A percentile compares a stretch with the other conserved stretches of the same genome.
phyloP scores from a whole-genome alignment of 768 basidiomycete species.

The Phlebiopsis flavidoalba region DNA sequence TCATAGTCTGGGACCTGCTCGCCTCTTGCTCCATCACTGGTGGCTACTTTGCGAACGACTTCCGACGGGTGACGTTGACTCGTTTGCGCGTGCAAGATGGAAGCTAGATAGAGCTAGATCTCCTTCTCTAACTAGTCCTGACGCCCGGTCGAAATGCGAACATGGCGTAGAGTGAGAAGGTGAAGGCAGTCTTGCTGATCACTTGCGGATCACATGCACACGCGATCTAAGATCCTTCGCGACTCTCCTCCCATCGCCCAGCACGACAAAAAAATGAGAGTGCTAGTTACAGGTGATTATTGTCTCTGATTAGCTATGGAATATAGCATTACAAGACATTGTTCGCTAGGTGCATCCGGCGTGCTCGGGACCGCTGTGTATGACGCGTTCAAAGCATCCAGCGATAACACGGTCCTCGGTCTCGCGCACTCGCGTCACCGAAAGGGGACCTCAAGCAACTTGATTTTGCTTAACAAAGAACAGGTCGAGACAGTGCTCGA shows the following conservation, averaged over 20 bases:
- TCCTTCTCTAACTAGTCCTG: no score
- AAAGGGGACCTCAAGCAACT: slow-evolving; percentile 49
- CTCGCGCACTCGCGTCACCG: slow-evolving; percentile 70
- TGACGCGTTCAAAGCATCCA: slow-evolving; percentile 47
- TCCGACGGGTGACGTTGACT: no score
- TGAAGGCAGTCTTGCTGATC: neutral
- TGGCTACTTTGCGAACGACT: neutral
- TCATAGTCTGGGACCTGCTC: neutral
- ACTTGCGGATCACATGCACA: neutral
- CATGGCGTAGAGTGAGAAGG: neutral
- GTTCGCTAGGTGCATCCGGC: slow-evolving; percentile 76
- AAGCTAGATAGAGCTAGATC: no score
- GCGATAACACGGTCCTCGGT: slow-evolving; percentile 46
- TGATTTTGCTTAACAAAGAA: slow-evolving; percentile 58
- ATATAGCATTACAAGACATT: neutral
- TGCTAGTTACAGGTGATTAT: neutral
- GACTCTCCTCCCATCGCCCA: neutral
- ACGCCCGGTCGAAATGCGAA: no score
- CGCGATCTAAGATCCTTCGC: neutral
- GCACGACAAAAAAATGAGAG: neutral
- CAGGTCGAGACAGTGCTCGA: slow-evolving; percentile 52
- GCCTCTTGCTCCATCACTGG: neutral
- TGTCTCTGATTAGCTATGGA: no score
- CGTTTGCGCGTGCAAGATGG: no score
- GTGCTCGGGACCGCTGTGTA: slow-evolving; percentile 81